A percentile compares a stretch with the other conserved stretches of the same genome.
Conservation (phyloP, 192 early-diverging fungal species). For the Coemansia sp. region DNA sequence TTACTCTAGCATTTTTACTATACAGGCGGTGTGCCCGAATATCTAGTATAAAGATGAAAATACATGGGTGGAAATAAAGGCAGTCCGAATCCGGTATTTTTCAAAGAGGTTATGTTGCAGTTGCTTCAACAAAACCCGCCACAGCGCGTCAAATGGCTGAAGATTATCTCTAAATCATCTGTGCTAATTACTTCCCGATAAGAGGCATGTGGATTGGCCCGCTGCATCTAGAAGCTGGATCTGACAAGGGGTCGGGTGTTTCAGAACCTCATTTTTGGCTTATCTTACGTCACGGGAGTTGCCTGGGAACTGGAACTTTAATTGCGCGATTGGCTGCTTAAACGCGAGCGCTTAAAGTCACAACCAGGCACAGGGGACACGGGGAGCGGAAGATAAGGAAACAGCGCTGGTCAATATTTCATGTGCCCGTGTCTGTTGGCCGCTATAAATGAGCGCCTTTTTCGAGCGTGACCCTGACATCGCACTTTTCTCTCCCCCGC, state of each 20-base stretch:
- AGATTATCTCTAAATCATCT: no score
- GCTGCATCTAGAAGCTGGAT: no score
- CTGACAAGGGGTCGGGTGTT: neutral
- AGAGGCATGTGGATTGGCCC: neutral
- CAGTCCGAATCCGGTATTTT: no score
- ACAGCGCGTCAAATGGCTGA: no score
- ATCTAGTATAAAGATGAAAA: no score
- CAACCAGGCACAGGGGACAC: neutral
- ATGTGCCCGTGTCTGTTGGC: neutral
- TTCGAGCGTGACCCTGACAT: neutral
- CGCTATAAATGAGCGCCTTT: constrained; percentile 4
- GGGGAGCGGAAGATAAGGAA: constrained; percentile 14
- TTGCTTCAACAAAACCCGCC: no score
- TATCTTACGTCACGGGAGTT: neutral
- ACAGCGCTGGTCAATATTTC: constrained; percentile 8
- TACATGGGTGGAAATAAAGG: no score
- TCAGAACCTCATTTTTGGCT: neutral
- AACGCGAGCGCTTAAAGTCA: neutral
- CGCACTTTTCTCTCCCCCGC: constrained; percentile 2
- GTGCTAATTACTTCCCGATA: neutral
- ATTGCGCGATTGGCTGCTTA: neutral
- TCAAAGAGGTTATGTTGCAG: no score
- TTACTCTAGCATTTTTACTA: no score
- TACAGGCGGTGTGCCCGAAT: no score
- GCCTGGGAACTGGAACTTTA: neutral